Evolutionary conservation across 768 basidiomycete genomes (phyloP), one percentile per base, ranked within the genome.

Genomic region (Imleria badia): DNA sequence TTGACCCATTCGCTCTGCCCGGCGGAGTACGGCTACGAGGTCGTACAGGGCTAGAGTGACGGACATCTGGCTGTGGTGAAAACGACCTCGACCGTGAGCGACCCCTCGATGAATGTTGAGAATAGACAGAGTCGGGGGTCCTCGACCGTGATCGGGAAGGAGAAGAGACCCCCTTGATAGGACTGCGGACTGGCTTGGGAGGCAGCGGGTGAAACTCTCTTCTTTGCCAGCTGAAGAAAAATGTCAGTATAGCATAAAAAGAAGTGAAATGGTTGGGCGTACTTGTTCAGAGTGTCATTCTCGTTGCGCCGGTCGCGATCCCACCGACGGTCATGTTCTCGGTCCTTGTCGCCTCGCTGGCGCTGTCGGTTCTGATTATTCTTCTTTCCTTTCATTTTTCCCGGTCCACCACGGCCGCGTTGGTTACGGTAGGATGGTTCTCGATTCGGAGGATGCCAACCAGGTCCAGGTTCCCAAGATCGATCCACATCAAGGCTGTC

Each of bases 281-380:
- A 92, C 90, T 91, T 91, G 71, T 91, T 91, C 48, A 85, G 68
- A 62, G 78, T 80, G n/a, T 80, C 77, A 51, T 90, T 87, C 41
- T 89, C 85, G 23, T 70, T 72, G 49, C 76, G 73, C 59, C 78
- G 78, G 59, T 74, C 75, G 23, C 74, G 75, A 52, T 73, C 72
- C 63, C 68, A 68, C 12, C 61, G 60, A 9, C 60, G 54, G 43
- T 71, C 69, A 45, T 60, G 44, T 36, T 65, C 65, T 34, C 62
- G 58, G 41, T 70, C 69, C 48, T 15, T 62, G 51, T 71, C 69
- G 30, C 66, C 59, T 46, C 62, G 64, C 44, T 67, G 68, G 33
- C 70, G 70, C 36, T 69, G 73, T 42, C 75, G 69, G 39, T 63
- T 61, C 47, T 65, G 67, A 55, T 66, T 67, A 36, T 68, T 70